Base-by-base conservation (phyloP, 768 basidiomycete species). In the Chlorophyllum brunneum region DNA sequence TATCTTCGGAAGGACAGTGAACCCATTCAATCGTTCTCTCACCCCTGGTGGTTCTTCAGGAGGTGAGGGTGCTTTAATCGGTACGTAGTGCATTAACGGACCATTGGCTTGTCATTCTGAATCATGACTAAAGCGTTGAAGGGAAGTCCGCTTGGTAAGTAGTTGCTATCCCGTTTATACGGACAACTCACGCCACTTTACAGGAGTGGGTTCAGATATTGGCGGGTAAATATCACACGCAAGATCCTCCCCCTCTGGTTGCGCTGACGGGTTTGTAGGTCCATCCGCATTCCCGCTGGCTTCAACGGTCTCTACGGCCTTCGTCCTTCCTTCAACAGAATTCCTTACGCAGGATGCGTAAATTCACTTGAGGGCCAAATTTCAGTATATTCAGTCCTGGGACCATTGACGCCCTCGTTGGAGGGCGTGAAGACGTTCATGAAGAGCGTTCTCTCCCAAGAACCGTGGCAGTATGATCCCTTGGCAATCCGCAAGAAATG, bases 31-130 rank as follows among this genome's bases (percentile, higher is more conserved):
- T 62, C 78, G 85, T 8, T 73, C 74, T 15, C 70, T 90, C 42
- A 90, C 86, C 4, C 68, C 73, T 4, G 91, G 92, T 9, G 92
- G 92, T 1, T 92, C 89, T 0, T 88, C 86, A 2, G 92, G 92
- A 4, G 92, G 92, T 29, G 92, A 94, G 69, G 87, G 86, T 36
- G 88, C 91, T 1, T 74, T 94, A 5, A 59, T 92, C 36, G 83
- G 82, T 61, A 58, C 74, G 63, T 45, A 1, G 16, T n/a, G 51
- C 22, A 20, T n/a, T 22, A 6, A 20, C 20, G 11, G 13, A 6
- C 15, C 6, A 13, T n/a, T 9, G 5, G 26, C n/a, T n/a, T 31
- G 20, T 31, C 16, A 34, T n/a, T n/a, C 34, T 49, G 3, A 23
- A 10, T 31, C 31, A 3, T 11, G 20, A 11, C 36, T 30, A 26